Base-by-base conservation (phyloP, 2,329 filamentous ascomycete species). In the Fusarium robinianum region DNA sequence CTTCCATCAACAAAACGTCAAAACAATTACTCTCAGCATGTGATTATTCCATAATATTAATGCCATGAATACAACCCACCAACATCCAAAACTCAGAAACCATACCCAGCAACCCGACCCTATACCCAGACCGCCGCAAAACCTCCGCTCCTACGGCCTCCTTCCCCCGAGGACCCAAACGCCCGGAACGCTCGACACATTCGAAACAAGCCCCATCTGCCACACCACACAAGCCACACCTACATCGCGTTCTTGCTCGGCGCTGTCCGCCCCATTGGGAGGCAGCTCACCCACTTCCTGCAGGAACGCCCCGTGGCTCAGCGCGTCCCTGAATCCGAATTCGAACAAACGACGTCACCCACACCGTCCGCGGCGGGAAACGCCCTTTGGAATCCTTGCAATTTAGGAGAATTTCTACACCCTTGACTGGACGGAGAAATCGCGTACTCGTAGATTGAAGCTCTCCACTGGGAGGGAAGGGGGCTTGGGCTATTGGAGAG, bases 231-330 rank as follows among this genome's bases (percentile, higher is more conserved):
- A 41, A 41, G 48, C 51, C 51, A 55, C n/a, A n/a, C 43, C 17
- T 7, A 17, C 12, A 11, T 24, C 16, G 29, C 21, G 51, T 4
- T n/a, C 7, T n/a, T n/a, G 9, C 48, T 31, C 51, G 41, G 27
- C 51, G 32, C 30, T 14, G 14, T 34, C 44, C 43, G 38, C 51
- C 46, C 51, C 35, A 17, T 37, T n/a, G 39, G 43, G 51, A 55
- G 52, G 52, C 38, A 55, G 42, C 51, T 55, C 29, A 27, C 15
- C 22, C 31, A 33, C n/a, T n/a, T 11, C 46, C 52, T 51, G 46
- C 55, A 55, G 51, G 41, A 42, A 52, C 41, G 32, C 24, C 30
- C 23, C 25, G 51, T 55, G 52, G 52, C 52, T 55, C 51, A 55
- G 52, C 47, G n/a, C n/a, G n/a, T n/a, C n/a, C n/a, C n/a, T n/a